Evolutionary conservation across 2,329 filamentous ascomycete species (phyloP).

Genomic region (Exophiala aquamarina): DNA sequence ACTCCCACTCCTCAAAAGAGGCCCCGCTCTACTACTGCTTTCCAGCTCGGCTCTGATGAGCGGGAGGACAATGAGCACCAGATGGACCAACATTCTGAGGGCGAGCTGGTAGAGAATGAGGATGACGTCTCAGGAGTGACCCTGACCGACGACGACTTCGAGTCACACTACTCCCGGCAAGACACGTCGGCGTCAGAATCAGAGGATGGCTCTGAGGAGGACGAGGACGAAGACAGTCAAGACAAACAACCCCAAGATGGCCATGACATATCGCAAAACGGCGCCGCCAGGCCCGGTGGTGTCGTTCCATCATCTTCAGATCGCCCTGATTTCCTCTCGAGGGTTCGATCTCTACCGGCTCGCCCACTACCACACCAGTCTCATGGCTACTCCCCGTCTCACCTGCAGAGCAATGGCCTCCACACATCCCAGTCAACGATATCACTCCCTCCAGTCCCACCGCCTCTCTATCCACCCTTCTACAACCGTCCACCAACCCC

Average conservation of each 20-base stretch:
- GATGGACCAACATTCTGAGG: conserved; percentile 3
- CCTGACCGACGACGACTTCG: conserved; percentile 44
- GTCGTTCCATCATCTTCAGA: conserved; percentile 9
- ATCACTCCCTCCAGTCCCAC: conserved; percentile 40
- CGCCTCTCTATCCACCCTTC: conserved; percentile 76
- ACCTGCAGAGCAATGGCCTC: conserved; percentile 3
- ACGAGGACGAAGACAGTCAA: background rate
- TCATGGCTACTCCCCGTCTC: background rate
- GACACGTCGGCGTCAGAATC: conserved; percentile 37
- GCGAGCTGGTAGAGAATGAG: conserved; percentile 1
- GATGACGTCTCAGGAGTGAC: conserved; percentile 22
- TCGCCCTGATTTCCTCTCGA: conserved; percentile 13
- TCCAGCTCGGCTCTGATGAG: conserved; percentile 17
- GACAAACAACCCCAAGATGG: conserved; percentile 24
- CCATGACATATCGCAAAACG: conserved; percentile 16
- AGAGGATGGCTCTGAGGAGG: conserved; percentile 22
- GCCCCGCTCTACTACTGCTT: conserved; percentile 12
- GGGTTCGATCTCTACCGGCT: conserved; percentile 19
- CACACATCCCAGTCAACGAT: conserved; percentile 24
- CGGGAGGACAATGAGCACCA: conserved; percentile 10
- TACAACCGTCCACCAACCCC: conserved; percentile 97
- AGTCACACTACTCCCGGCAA: conserved; percentile 46
- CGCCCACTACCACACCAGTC: conserved; percentile 11
- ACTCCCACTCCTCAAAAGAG: background rate
- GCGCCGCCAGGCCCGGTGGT: background rate